A percentile compares a stretch with the other conserved stretches of the same genome.
Evolutionary conservation across 1,284 basidiomycete genomes (phyloP).

Genomic region (Ceratobasidium sp.): DNA sequence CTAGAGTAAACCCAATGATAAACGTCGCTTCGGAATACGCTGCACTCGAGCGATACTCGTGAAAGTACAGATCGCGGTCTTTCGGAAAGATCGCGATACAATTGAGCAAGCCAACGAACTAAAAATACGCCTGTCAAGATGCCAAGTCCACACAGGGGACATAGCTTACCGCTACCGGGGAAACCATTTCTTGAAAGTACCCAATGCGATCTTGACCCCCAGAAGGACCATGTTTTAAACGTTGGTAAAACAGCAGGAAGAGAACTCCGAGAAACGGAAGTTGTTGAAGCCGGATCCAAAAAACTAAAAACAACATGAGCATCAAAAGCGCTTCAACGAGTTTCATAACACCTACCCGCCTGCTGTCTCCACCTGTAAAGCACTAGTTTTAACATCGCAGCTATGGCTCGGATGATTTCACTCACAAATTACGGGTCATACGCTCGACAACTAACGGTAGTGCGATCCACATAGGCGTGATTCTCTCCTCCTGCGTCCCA

Average conservation of each 20-base stretch:
- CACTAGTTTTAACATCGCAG: not conserved
- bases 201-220: constrained; percentile 59
- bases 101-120: constrained; percentile 56
- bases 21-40: constrained; percentile 57
- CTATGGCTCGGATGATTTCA: not conserved
- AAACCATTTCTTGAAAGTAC: constrained; percentile 48
- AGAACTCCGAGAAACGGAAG: constrained; percentile 54
- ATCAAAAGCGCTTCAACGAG: no score
- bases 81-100: constrained; percentile 58
- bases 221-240: constrained; percentile 53
- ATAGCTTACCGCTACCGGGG: constrained; percentile 44
- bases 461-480: constrained; percentile 54
- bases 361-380: constrained; percentile 49
- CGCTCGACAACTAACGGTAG: constrained; percentile 55
- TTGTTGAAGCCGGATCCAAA: constrained; percentile 55
- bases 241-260: constrained; percentile 58
- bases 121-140: constrained; percentile 10
- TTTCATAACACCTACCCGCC: constrained; percentile 49
- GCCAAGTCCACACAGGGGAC: constrained; percentile 9
- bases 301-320: constrained; percentile 48
- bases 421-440: constrained; percentile 55
- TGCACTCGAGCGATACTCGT: constrained; percentile 56
- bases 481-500: constrained; percentile 42
- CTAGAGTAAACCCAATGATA: constrained; percentile 56
- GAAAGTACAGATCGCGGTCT: constrained; percentile 57